phyloP scores from a whole-genome alignment of 495 filamentous ascomycete genomes.

The Xylaria grammica region DNA sequence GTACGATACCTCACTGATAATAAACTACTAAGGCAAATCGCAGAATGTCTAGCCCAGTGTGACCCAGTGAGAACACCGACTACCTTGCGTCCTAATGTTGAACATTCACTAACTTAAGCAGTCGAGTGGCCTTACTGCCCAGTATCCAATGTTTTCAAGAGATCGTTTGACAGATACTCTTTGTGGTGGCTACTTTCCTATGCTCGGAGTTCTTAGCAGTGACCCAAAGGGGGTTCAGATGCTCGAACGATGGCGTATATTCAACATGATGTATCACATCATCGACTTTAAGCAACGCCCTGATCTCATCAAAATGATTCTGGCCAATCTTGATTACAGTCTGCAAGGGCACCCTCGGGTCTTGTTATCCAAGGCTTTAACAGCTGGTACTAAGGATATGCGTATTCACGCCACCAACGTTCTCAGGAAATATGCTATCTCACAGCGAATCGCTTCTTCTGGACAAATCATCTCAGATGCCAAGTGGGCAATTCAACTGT shows the following conservation, averaged over 20 bases:
- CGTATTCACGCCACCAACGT: conserved; percentile 84
- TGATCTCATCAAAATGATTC: conserved; percentile 83
- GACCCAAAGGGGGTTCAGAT: conserved; percentile 83
- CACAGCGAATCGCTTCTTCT: conserved; percentile 43
- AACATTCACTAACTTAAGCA: conserved; percentile 39
- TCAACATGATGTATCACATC: conserved; percentile 99
- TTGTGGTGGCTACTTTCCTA: conserved; percentile 89
- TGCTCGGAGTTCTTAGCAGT: conserved; percentile 83
- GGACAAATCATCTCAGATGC: conserved; percentile 55
- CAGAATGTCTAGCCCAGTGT: conserved; percentile 92
- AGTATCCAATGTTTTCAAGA: conserved; percentile 83
- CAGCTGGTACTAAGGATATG: conserved; percentile 88
- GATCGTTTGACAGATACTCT: conserved; percentile 83
- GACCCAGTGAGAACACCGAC: conserved; percentile 60
- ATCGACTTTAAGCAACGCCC: conserved; percentile 87
- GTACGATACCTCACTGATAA: conserved; percentile 84
- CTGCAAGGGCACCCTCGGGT: conserved; percentile 86
- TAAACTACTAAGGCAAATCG: conserved; percentile 90
- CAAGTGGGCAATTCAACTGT: conserved; percentile 93
- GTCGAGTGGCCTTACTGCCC: conserved; percentile 87
- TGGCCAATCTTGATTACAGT: conserved; percentile 90
- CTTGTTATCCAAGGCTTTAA: conserved; percentile 89
- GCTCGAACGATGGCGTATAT: conserved; percentile 94
- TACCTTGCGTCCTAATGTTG: background rate
- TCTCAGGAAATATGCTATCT: conserved; percentile 79